These are phyloP conservation scores for Starmerella etchellsii DNA, from an alignment of 805 yeast genomes.

Conservation along the genomic window DNA sequence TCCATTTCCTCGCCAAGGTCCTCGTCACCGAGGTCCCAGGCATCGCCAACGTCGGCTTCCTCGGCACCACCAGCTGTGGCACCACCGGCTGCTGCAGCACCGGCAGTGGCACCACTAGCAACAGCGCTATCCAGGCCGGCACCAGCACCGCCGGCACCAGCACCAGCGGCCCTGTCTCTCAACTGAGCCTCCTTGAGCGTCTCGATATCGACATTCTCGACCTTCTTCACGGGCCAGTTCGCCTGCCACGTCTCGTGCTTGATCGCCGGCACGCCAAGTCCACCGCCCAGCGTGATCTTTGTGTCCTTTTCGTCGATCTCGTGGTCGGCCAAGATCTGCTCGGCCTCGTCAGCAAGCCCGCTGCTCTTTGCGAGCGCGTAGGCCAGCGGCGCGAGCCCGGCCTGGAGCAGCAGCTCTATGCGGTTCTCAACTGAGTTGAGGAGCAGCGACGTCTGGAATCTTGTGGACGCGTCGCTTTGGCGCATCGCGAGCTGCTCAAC, in stretches of 20 bases:
- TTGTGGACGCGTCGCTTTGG: constrained; percentile 66
- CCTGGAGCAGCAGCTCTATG: constrained; percentile 56
- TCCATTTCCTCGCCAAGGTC: constrained; percentile 23
- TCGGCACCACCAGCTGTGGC: constrained; percentile 19
- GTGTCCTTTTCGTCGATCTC: constrained; percentile 54
- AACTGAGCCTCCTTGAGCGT: constrained; percentile 10
- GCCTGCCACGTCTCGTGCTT: constrained; percentile 32
- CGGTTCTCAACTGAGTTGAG: constrained; percentile 64
- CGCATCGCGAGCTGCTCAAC: constrained; percentile 85
- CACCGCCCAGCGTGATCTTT: constrained; percentile 36
- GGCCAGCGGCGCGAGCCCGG: constrained; percentile 79
- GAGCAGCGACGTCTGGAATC: constrained; percentile 72
- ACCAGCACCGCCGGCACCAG: not conserved
- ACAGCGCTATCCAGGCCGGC: too few species aligned
- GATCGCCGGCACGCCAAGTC: constrained; percentile 36
- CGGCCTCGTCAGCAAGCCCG: constrained; percentile 67
- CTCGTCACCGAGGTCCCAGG: constrained; percentile 62
- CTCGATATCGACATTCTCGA: constrained; percentile 22
- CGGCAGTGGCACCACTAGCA: constrained; percentile 14
- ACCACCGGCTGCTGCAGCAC: constrained; percentile 15
- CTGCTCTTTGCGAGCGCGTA: constrained; percentile 83
- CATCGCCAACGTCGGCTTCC: constrained; percentile 23
- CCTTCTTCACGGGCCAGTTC: constrained; percentile 74
- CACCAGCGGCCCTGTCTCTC: constrained; percentile 2
- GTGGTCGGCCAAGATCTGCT: constrained; percentile 54